Evolutionary conservation across 306 rosid species (phyloP).

Genomic region (Acacia melanoxylon): DNA sequence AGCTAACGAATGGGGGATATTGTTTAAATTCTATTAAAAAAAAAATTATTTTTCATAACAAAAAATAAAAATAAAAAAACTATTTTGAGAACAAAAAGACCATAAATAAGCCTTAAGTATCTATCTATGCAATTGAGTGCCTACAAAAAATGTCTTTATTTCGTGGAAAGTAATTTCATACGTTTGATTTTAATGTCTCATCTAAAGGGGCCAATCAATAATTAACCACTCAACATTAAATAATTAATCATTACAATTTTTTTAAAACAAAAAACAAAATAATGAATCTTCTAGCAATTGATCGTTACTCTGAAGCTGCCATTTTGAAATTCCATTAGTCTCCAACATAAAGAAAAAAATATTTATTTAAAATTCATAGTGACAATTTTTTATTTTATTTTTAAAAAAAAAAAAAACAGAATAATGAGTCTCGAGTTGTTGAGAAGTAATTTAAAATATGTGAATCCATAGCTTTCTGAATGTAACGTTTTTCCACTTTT

Average conservation of each 20-base stretch:
- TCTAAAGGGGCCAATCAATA: neutral
- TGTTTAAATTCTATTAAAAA: too few relatives aligned
- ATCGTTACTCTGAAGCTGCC: neutral
- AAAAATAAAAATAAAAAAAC: too few relatives aligned
- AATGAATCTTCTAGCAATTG: neutral
- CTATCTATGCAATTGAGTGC: neutral
- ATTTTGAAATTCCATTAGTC: neutral
- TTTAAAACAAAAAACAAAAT: neutral
- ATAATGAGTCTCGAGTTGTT: neutral
- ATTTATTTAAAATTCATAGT: neutral
- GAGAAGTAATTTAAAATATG: neutral
- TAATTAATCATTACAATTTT: neutral
- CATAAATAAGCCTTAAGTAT: neutral
- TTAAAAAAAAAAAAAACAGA: neutral
- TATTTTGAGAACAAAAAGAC: too few relatives aligned
- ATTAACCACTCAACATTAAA: neutral
- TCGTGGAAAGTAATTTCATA: neutral
- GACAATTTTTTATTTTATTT: neutral
- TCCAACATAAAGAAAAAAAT: neutral
- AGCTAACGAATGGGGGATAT: too few relatives aligned
- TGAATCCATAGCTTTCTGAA: neutral
- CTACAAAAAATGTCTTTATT: neutral
- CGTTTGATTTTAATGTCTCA: neutral
- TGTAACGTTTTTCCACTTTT: constrained; percentile 11
- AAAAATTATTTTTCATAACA: too few relatives aligned